phyloP scores from a whole-genome alignment of 2,329 filamentous ascomycete genomes.

The Epichloe scottii region DNA sequence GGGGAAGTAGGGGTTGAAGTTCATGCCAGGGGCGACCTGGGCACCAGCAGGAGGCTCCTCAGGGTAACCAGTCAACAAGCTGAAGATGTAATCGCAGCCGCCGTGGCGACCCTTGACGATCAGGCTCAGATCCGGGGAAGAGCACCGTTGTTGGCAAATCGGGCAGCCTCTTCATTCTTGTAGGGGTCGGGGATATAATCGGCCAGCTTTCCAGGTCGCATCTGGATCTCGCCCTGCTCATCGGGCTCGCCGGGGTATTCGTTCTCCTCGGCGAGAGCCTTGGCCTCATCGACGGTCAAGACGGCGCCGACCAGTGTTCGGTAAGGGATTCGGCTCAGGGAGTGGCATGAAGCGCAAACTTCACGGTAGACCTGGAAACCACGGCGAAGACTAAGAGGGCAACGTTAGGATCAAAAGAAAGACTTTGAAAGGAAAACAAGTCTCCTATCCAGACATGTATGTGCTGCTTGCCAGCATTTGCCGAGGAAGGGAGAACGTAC shows the following conservation, averaged over 20 bases:
- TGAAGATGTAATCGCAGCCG: constrained; percentile 98
- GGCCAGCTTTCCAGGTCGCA: constrained; percentile 95
- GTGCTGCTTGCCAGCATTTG: not conserved
- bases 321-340: constrained; percentile 86
- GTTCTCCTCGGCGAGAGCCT: constrained; percentile 92
- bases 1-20: constrained; percentile 99
- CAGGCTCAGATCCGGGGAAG: constrained; percentile 94
- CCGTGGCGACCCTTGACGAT: constrained; percentile 97
- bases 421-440: not conserved
- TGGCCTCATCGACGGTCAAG: constrained; percentile 96
- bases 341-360: constrained; percentile 97
- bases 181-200: constrained; percentile 93
- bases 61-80: constrained; percentile 88
- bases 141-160: constrained; percentile 96
- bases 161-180: constrained; percentile 98
- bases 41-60: constrained; percentile 91
- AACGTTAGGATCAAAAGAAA: not conserved
- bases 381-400: constrained; percentile 66
- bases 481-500: constrained; percentile 42
- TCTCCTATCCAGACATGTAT: not conserved
- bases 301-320: constrained; percentile 79
- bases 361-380: constrained; percentile 99
- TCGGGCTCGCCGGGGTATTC: constrained; percentile 98
- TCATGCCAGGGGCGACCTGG: constrained; percentile 73
- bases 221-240: constrained; percentile 94